Evolutionary conservation across 2,329 filamentous ascomycete species (phyloP), one percentile per base, ranked within the genome.

Genomic region (Laburnicola sp.): DNA sequence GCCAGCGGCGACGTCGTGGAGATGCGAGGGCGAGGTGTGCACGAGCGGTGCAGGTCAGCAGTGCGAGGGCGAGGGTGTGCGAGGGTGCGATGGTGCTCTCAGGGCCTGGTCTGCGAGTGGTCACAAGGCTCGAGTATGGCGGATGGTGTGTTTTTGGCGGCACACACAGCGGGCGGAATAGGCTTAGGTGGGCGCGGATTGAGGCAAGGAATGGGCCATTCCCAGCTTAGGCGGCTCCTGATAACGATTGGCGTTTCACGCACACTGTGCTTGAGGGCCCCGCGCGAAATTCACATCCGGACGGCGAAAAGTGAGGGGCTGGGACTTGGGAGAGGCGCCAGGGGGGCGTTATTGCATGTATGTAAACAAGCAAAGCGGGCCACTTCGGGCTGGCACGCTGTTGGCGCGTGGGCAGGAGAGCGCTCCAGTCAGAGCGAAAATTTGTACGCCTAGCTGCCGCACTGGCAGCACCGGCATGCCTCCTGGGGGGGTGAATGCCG

Each of bases 241-340:
- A 62, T 59, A 59, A 53, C 56, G 60, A 63, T 61, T 57, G 58
- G 60, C 58, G 58, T 61, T 59, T 58, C 51, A 54, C 53, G 49
- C 57, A 42, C 57, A 62, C 52, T 27, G 45, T 52, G 54, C 57
- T 39, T 48, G 45, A 45, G 49, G 32, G 42, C 42, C 52, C 54
- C 48, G 50, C 42, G 45, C 27, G 31, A 56, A 54, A 58, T 58
- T 53, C 55, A 48, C 45, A 53, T 46, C 50, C 48, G 51, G 45
- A 28, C 3, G 41, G 40, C 32, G 45, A 53, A 56, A 56, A 51
- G 48, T 41, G 48, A 51, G 50, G 56, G 53, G 55, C 38, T 45
- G 50, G 49, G 34, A 16, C 28, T 23, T 6, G 26, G n/a, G 25
- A n/a, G 16, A 27, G 36, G 31, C 38, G 37, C 37, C 46, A 7